Percentiles rank a stretch among this genome's conserved stretches.
Evolutionary conservation across 148 eudicot genomes (phyloP).

Genomic region (Cornus kousa): DNA sequence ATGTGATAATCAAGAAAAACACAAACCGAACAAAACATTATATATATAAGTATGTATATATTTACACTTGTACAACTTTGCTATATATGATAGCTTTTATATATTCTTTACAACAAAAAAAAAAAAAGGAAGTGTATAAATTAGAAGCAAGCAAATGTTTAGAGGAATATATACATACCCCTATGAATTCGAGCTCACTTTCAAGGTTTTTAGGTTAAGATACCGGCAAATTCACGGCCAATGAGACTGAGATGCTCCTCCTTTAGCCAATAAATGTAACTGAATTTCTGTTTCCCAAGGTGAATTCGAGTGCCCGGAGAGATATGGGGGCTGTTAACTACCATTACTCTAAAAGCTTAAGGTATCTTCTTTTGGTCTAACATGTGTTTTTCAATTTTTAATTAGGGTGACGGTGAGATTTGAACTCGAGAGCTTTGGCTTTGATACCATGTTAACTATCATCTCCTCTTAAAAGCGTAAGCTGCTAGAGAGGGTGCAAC

Average conservation of each 20-base stretch:
- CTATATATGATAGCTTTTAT: no score
- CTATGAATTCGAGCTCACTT: constrained; percentile 83
- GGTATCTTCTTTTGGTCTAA: no score
- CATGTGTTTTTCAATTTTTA: no score
- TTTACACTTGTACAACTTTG: background rate
- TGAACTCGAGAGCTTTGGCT: no score
- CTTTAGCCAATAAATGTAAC: constrained; percentile 15
- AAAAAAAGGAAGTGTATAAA: background rate
- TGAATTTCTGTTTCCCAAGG: constrained; percentile 17
- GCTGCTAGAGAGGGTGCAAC: no score
- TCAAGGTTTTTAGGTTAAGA: constrained; percentile 40
- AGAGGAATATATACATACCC: constrained; percentile 33
- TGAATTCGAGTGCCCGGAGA: constrained; percentile 33
- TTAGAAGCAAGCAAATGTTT: background rate
- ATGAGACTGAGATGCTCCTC: constrained; percentile 24
- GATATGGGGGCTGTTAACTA: constrained; percentile 17
- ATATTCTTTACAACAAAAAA: background rate
- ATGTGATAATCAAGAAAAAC: no score
- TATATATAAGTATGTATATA: background rate
- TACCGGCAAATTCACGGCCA: constrained; percentile 36
- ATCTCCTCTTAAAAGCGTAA: no score
- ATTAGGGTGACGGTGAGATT: no score
- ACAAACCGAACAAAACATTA: constrained; percentile 12
- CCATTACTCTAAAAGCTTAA: no score
- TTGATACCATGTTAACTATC: no score